A percentile compares a stretch with the other conserved stretches of the same genome.
These are phyloP conservation scores for Neonectria punicea DNA, from an alignment of 2,329 filamentous ascomycete species.

Conservation along the genomic window DNA sequence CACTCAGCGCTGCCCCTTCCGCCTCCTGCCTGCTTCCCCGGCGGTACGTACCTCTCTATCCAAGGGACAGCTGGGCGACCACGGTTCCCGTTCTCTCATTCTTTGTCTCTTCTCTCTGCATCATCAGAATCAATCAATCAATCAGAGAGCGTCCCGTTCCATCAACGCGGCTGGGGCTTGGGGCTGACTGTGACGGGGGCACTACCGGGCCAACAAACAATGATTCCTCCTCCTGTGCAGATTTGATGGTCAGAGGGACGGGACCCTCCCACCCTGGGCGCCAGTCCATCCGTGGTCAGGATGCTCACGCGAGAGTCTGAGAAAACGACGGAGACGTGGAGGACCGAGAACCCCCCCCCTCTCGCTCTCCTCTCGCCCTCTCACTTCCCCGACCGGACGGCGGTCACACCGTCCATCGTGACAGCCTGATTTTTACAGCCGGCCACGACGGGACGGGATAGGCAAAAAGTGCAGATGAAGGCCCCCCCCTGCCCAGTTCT, in stretches of 20 bases:
- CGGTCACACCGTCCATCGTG: slow-evolving; percentile 11
- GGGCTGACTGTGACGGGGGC: slow-evolving; percentile 10
- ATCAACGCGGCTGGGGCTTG: slow-evolving; percentile 5
- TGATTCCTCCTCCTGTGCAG: not conserved
- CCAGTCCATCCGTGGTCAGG: slow-evolving; percentile 1
- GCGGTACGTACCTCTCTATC: slow-evolving; percentile 16
- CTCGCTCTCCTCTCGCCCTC: slow-evolving; percentile 7
- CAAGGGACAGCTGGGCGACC: no score
- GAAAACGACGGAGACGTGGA: slow-evolving; percentile 7
- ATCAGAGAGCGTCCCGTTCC: slow-evolving; percentile 14
- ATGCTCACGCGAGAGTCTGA: slow-evolving; percentile 20
- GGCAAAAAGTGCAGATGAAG: slow-evolving; percentile 15
- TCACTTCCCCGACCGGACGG: not conserved
- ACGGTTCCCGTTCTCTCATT: not conserved
- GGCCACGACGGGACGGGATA: not conserved
- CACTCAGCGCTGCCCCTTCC: not conserved
- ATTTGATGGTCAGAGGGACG: not conserved
- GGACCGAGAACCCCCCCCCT: slow-evolving; percentile 1
- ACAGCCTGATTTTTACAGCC: slow-evolving; percentile 13
- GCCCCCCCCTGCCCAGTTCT: not conserved
- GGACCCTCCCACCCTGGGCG: slow-evolving; percentile 9
- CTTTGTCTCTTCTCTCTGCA: not conserved
- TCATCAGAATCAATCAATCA: slow-evolving; percentile 10
- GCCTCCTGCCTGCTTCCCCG: not conserved
- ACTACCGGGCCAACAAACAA: slow-evolving; percentile 3